Conservation (phyloP, 108 stramenopile genomes). For the Cyclotella baltica region DNA sequence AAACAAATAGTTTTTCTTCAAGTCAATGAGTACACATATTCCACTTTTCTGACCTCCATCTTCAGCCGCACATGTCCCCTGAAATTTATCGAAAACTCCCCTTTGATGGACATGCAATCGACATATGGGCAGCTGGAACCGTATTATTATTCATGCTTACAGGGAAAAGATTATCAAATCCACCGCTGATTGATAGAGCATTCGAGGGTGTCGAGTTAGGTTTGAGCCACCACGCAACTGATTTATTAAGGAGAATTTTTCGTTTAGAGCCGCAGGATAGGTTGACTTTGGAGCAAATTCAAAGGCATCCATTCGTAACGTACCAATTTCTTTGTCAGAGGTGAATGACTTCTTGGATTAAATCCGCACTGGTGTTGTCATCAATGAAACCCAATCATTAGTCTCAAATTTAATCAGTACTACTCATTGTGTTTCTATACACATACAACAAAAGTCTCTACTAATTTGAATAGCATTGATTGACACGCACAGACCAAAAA, state of each 20-base stretch:
- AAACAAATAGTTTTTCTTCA: too few species aligned
- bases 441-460: too few species aligned
- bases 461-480: too few species aligned
- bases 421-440: too few species aligned
- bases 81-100: constrained; percentile 47
- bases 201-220: constrained; percentile 35
- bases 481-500: too few species aligned
- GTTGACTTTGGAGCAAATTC: constrained; percentile 41
- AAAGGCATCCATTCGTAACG: constrained; percentile 28
- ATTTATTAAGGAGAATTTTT: constrained; percentile 49
- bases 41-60: too few species aligned
- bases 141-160: constrained; percentile 70
- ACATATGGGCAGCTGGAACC: constrained; percentile 70
- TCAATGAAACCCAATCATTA: too few species aligned
- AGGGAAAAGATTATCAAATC: constrained; percentile 29
- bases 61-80: constrained; percentile 64
- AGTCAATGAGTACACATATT: too few species aligned
- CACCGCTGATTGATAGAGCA: constrained; percentile 26
- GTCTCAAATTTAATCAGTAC: too few species aligned
- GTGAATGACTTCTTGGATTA: background rate
- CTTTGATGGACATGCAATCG: constrained; percentile 68
- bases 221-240: constrained; percentile 45
- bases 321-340: background rate
- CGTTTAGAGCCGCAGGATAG: constrained; percentile 45
- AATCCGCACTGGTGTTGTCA: too few species aligned